phyloP scores from a whole-genome alignment of 2,329 filamentous ascomycete species.

The Colletotrichum limetticola region DNA sequence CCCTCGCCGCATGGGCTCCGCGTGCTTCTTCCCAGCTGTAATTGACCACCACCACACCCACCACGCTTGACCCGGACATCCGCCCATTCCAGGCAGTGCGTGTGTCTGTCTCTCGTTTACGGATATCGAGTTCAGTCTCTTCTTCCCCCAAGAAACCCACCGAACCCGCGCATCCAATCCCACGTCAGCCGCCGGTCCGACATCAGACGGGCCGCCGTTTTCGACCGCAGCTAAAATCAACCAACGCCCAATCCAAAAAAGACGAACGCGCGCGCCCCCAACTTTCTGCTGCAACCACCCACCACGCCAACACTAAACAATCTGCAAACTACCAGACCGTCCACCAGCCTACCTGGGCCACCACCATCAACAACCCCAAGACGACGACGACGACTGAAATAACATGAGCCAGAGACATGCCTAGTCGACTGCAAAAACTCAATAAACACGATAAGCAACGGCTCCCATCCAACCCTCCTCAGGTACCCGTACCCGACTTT shows the following conservation, averaged over 20 bases:
- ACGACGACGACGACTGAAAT: not conserved
- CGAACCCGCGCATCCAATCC: not conserved
- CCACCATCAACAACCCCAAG: not conserved
- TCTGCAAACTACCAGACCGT: slow-evolving; percentile 9
- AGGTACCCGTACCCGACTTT: slow-evolving; percentile 42
- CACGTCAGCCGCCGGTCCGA: slow-evolving; percentile 18
- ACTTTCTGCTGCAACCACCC: slow-evolving; percentile 15
- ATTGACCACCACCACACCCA: not conserved
- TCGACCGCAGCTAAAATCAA: slow-evolving; percentile 7
- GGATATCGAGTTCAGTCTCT: not conserved
- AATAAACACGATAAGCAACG: slow-evolving; percentile 44
- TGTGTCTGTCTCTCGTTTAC: not conserved
- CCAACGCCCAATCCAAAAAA: slow-evolving; percentile 5
- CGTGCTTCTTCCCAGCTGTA: not conserved
- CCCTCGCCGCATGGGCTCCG: not conserved
- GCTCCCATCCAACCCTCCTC: slow-evolving; percentile 14
- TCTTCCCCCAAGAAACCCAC: not conserved
- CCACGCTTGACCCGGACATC: not conserved
- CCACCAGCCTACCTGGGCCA: slow-evolving; percentile 7
- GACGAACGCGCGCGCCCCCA: slow-evolving; percentile 17
- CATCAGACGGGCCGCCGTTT: slow-evolving; percentile 28
- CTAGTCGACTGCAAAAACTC: slow-evolving; percentile 42
- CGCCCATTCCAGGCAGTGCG: not conserved
- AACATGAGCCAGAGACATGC: slow-evolving; percentile 42
- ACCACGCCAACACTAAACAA: slow-evolving; percentile 4